Conservation (phyloP, 768 basidiomycete species). For the Suillus ampliporus region DNA sequence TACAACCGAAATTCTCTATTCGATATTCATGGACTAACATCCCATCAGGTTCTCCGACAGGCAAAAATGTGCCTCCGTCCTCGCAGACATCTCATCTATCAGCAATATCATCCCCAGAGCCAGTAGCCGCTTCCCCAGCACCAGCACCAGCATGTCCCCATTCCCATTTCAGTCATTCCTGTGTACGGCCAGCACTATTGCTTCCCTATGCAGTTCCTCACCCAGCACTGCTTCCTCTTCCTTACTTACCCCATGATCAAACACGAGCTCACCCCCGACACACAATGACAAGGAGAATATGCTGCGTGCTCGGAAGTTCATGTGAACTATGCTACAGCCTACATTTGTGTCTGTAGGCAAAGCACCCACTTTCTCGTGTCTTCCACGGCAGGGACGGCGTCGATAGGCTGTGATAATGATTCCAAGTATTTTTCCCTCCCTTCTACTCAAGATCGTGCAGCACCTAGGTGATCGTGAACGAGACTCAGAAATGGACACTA, state of each 20-base stretch:
- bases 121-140: constrained; percentile 35
- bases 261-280: constrained; percentile 21
- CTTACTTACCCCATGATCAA: constrained; percentile 17
- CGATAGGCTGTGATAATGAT: constrained; percentile 44
- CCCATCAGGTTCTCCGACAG: constrained; percentile 60
- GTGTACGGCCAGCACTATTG: constrained; percentile 25
- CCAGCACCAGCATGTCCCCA: constrained; percentile 21
- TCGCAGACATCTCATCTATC: constrained; percentile 68
- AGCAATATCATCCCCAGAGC: constrained; percentile 51
- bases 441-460: too few species aligned
- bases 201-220: constrained; percentile 15
- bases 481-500: too few species aligned
- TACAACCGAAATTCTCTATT: too few species aligned
- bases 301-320: constrained; percentile 19
- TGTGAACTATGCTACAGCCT: constrained; percentile 39
- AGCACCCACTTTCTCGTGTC: constrained; percentile 13
- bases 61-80: constrained; percentile 70
- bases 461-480: too few species aligned
- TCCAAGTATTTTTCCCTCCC: too few species aligned
- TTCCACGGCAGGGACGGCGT: constrained; percentile 4
- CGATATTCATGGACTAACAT: background rate
- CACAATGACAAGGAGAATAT: constrained; percentile 38
- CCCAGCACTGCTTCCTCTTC: too few species aligned
- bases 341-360: constrained; percentile 12
- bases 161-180: constrained; percentile 8